Base-by-base conservation (phyloP, 2,329 filamentous ascomycete genomes). In the Paecilomyces sp. region DNA sequence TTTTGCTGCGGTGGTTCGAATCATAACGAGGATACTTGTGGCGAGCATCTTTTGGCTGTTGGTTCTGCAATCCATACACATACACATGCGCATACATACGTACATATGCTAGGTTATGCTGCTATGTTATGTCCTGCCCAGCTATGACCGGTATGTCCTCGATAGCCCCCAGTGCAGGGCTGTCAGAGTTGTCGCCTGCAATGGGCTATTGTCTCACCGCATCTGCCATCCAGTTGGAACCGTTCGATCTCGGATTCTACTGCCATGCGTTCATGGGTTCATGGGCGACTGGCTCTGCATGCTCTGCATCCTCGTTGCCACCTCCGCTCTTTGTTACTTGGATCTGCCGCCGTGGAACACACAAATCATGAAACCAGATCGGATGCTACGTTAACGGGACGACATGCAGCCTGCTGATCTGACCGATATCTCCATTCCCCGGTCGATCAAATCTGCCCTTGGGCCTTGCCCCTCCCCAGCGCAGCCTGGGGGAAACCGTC, bases 301-400 rank as follows among this genome's bases (percentile, higher is more conserved):
- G 25, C 25, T 41, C n/a, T 28, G 51, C 51, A 53, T 53, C 6
- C 18, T 53, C 5, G 51, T 6, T 53, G 28, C 28, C 24, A 25
- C 24, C 51, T 53, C 28, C 22, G 22, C 51, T 30, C 51, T 53
- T 53, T 53, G 51, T 53, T 30, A 30, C 51, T 53, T 25, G 22
- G 24, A 53, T 53, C 51, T 53, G 51, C 51, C 24, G 51, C 51
- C 51, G 51, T 53, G 51, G 28, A n/a, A 53, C 51, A 53, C 15
- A 11, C 51, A 13, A 25, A 25, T 53, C 51, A 47, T 47, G 51
- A 53, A 28, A 30, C 51, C 62, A 58, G 64, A 65, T 63, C 64
- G 64, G 61, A 62, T 58, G 56, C 52, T 61, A 62, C 57, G 41
- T 47, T 47, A 30, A 53, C 22, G 51, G 51, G 18, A 47, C n/a